Base-by-base conservation (phyloP, 1,139 yeast genomes). In the Diutina rugosa region DNA sequence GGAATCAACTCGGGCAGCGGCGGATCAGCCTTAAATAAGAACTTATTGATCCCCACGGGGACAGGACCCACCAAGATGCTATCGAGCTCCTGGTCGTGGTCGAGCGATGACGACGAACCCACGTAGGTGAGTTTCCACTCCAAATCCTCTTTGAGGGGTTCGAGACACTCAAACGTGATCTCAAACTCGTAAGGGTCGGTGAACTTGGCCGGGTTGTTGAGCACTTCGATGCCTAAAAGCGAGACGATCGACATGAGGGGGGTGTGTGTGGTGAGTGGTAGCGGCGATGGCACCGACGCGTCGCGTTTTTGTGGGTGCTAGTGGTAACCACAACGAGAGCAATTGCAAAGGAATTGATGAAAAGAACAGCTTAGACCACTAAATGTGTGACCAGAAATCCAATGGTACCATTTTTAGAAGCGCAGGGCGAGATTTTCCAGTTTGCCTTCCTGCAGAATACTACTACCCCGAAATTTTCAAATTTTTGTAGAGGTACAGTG, bases 51-150 rank as follows among this genome's bases (percentile, higher is more conserved):
- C 0, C 99, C 99, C 4, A 93, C 96, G 0, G 99, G 99, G 4
- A 93, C 96, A 0, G 99, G 99, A 0, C 99, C 99, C 4, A 93
- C 99, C 30, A 95, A 74, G 54, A 95, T 84, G 1, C 97, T 90
- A 67, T 93, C 99, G 57, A 93, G 75, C 67, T 91, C 98, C 71
- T 95, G 99, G 69, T 93, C 99, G 64, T 93, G 97, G 63, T 93
- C 97, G 58, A 90, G 69, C 45, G 97, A 90, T 56, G 95, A 80
- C 1, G 97, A 90, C 8, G 96, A 88, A 1, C 99, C 99, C 55
- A 93, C 99, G 64, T 93, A 93, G 4, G 97, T 93, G 61, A 93
- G 75, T 69, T 93, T 93, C 99, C 99, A 93, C 69, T 95, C 99
- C 59, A 93, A 76, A 68, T 93, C 98, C 66, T 91, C 95, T 66